Percentiles rank a stretch among this genome's conserved stretches.
Evolutionary conservation across 2,329 filamentous ascomycete genomes (phyloP).

Genomic region (Keithomyces neogunnii): DNA sequence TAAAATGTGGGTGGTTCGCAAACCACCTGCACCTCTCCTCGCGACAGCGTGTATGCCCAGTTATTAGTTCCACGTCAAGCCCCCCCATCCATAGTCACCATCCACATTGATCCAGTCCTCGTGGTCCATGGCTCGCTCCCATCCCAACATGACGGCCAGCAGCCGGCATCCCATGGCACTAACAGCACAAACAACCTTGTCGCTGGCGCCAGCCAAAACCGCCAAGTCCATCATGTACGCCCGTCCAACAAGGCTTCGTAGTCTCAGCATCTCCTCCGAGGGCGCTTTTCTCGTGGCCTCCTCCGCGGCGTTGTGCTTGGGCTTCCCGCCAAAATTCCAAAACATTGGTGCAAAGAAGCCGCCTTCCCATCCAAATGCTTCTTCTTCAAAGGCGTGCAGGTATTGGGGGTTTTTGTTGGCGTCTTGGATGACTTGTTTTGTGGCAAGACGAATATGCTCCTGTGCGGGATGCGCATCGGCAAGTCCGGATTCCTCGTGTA

Average conservation of each 20-base stretch:
- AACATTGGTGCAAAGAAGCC: conserved; percentile 79
- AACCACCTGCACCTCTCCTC: no score
- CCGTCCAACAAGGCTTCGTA: conserved; percentile 68
- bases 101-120: conserved; percentile 74
- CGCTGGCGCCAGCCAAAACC: conserved; percentile 59
- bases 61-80: conserved; percentile 23
- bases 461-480: conserved; percentile 54
- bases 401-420: conserved; percentile 34
- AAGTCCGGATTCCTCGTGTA: conserved; percentile 61
- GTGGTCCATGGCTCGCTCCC: conserved; percentile 56
- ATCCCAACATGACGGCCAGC: conserved; percentile 79
- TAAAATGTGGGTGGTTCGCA: neutral
- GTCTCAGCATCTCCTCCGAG: conserved; percentile 47
- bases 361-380: conserved; percentile 78
- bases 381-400: conserved; percentile 62
- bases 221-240: conserved; percentile 76
- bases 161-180: conserved; percentile 65
- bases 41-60: no score
- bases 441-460: conserved; percentile 66
- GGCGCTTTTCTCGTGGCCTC: conserved; percentile 21
- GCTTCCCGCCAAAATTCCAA: conserved; percentile 58
- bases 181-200: conserved; percentile 68
- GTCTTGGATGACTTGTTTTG: conserved; percentile 42
- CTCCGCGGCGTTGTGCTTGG: conserved; percentile 29
- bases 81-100: conserved; percentile 55